Evolutionary conservation across 23 red algal genomes (phyloP).

Genomic region (Agarophyton chilense): DNA sequence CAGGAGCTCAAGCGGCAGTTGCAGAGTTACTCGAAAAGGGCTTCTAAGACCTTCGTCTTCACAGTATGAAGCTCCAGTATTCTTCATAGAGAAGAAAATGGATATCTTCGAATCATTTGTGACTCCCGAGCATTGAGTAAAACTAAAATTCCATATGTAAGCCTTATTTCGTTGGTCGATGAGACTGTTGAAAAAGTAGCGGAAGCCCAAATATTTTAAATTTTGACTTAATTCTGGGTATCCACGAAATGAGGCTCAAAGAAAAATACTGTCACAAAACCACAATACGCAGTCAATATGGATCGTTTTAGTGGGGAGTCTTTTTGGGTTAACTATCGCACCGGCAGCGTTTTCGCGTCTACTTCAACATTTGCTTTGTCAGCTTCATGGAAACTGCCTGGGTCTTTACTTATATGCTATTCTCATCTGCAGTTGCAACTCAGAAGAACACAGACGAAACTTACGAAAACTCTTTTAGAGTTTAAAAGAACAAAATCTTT

Average conservation of each 20-base stretch:
- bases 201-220: constrained; percentile 32
- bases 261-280: constrained; percentile 5
- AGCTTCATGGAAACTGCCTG: constrained; percentile 14
- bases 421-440: constrained; percentile 25
- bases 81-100: constrained; percentile 40
- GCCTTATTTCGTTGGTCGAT: constrained; percentile 25
- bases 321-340: constrained; percentile 40
- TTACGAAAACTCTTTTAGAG: constrained; percentile 15
- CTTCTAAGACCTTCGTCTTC: constrained; percentile 11
- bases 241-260: constrained; percentile 29
- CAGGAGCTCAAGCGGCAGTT: constrained; percentile 11
- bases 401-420: constrained; percentile 38
- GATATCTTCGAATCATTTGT: constrained; percentile 14
- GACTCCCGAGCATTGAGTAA: constrained; percentile 46
- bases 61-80: constrained; percentile 33
- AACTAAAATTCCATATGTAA: constrained; percentile 9
- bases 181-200: constrained; percentile 37
- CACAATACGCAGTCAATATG: constrained; percentile 18
- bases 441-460: constrained; percentile 45
- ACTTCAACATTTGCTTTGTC: not conserved
- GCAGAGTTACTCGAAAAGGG: not conserved
- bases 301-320: constrained; percentile 26
- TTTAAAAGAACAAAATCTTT: constrained; percentile 4
- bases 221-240: constrained; percentile 19
- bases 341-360: constrained; percentile 34